Conservation (phyloP, 805 yeast genomes). For the Ogataea henricii region DNA sequence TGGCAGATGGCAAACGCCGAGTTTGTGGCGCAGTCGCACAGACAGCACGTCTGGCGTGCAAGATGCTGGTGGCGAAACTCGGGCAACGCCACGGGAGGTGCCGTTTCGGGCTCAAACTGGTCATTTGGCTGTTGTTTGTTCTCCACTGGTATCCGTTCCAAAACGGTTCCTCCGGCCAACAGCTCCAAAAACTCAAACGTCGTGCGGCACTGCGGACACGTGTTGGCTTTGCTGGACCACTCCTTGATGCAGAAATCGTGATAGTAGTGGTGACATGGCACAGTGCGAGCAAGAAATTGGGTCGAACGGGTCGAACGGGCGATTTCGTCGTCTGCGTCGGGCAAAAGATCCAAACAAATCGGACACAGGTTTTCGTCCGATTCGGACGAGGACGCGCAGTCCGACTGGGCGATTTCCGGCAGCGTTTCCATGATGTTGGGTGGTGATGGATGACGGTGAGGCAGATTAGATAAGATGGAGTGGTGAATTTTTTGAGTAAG, state of each 20-base stretch:
- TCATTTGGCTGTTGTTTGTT: slow-evolving; percentile 25
- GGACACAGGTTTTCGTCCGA: slow-evolving; percentile 26
- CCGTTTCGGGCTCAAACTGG: slow-evolving; percentile 19
- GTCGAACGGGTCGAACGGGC: slow-evolving; percentile 27
- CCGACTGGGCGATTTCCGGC: background rate
- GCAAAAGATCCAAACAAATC: slow-evolving; percentile 34
- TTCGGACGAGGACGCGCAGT: background rate
- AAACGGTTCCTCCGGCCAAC: slow-evolving; percentile 15
- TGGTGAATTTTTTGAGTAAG: no score
- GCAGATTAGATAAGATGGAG: background rate
- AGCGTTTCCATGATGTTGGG: no score
- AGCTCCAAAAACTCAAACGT: slow-evolving; percentile 27
- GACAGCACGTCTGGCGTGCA: slow-evolving; percentile 30
- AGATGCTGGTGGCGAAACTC: slow-evolving; percentile 25
- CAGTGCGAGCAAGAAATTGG: slow-evolving; percentile 29
- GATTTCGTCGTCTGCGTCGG: slow-evolving; percentile 15
- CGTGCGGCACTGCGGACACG: slow-evolving; percentile 39
- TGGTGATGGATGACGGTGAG: background rate
- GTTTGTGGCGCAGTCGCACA: slow-evolving; percentile 32
- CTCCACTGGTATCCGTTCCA: slow-evolving; percentile 24
- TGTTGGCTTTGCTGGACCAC: slow-evolving; percentile 39
- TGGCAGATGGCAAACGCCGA: slow-evolving; percentile 32
- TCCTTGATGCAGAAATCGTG: slow-evolving; percentile 38
- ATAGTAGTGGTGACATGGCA: slow-evolving; percentile 38
- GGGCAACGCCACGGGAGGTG: background rate